Evolutionary conservation across 2,329 filamentous ascomycete genomes (phyloP).

Genomic region (Epichloe sibirici): DNA sequence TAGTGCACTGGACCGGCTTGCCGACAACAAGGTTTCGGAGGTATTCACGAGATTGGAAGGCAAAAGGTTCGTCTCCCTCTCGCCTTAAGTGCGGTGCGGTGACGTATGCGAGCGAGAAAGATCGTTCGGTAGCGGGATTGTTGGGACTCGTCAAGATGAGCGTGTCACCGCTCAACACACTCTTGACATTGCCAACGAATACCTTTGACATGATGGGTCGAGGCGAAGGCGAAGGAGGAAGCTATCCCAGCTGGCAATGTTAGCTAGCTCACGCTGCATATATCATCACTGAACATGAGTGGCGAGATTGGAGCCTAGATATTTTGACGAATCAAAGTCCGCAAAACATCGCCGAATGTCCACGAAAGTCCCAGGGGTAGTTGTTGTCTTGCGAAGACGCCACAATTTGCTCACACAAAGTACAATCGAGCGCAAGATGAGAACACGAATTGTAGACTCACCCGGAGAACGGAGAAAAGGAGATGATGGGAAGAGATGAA

Average conservation of each 20-base stretch:
- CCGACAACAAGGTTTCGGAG: slow-evolving; percentile 74
- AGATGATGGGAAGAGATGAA: not conserved
- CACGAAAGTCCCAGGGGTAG: not conserved
- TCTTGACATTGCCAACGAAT: slow-evolving; percentile 72
- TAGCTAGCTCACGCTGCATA: not conserved
- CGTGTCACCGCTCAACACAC: slow-evolving; percentile 87
- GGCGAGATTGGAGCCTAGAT: no score
- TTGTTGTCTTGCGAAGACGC: not conserved
- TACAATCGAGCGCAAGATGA: not conserved
- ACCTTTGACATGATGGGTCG: slow-evolving; percentile 35
- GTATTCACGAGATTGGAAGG: slow-evolving; percentile 90
- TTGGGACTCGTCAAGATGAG: slow-evolving; percentile 70
- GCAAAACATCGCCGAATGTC: not conserved
- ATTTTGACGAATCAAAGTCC: not conserved
- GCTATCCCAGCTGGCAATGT: not conserved
- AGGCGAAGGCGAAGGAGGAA: slow-evolving; percentile 10
- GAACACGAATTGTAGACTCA: not conserved
- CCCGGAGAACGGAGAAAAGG: not conserved
- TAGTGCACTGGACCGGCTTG: slow-evolving; percentile 72
- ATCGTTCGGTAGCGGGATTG: slow-evolving; percentile 73
- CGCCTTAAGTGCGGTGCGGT: slow-evolving; percentile 75
- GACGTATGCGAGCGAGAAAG: slow-evolving; percentile 83
- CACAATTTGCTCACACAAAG: not conserved
- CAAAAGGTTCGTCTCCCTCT: slow-evolving; percentile 84
- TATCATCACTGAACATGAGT: no score